These are phyloP conservation scores for Aspergillus latus DNA, from an alignment of 2,329 filamentous ascomycete species.

Conservation along the genomic window DNA sequence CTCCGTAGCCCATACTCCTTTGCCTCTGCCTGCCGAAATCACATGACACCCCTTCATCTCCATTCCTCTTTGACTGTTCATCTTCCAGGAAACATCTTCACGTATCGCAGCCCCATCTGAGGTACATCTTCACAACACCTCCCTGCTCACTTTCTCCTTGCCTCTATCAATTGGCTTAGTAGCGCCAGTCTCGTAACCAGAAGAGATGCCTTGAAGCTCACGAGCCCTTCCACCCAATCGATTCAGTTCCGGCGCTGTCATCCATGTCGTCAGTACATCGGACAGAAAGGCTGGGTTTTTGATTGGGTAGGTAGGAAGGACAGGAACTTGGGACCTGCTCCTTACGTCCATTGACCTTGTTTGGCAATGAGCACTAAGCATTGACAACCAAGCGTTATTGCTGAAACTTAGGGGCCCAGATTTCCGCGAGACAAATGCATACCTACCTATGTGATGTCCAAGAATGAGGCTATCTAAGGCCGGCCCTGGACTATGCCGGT, in stretches of 20 bases:
- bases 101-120: background rate
- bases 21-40: too few species aligned
- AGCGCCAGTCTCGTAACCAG: slow-evolving; percentile 2
- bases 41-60: too few species aligned
- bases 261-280: slow-evolving; percentile 6
- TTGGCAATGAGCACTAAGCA: background rate
- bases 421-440: background rate
- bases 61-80: too few species aligned
- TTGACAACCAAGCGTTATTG: background rate
- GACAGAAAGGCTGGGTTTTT: background rate
- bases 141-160: background rate
- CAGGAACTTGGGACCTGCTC: background rate
- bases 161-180: background rate
- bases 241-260: slow-evolving; percentile 1
- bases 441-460: background rate
- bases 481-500: background rate
- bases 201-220: background rate
- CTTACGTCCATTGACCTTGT: background rate
- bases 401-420: background rate
- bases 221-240: slow-evolving; percentile 1
- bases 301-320: slow-evolving; percentile 1
- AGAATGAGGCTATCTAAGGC: background rate
- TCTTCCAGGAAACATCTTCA: background rate
- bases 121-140: background rate
- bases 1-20: too few species aligned